phyloP scores from a whole-genome alignment of 2,329 filamentous ascomycete genomes.

The Hypoxylon sp. region DNA sequence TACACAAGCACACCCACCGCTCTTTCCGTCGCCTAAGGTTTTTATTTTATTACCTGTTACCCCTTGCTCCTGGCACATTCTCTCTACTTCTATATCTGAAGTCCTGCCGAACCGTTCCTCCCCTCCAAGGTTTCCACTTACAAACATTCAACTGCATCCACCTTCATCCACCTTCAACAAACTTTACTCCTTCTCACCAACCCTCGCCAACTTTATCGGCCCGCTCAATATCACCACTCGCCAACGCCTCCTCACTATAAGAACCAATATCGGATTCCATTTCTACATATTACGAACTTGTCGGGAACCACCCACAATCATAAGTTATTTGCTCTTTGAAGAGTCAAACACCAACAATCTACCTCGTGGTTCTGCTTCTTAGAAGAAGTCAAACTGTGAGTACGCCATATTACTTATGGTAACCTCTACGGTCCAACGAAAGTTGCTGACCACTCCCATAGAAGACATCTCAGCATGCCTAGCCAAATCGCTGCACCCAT shows the following conservation, averaged over 20 bases:
- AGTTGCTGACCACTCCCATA: constrained; percentile 27
- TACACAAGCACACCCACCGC: constrained; percentile 46
- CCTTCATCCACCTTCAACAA: constrained; percentile 18
- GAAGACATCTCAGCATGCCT: constrained; percentile 58
- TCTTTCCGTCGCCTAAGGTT: constrained; percentile 48
- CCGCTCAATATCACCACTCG: constrained; percentile 5
- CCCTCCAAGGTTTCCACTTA: constrained; percentile 8
- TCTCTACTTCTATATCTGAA: constrained; percentile 31
- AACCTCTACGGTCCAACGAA: background rate
- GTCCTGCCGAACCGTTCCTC: constrained; percentile 12
- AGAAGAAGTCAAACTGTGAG: constrained; percentile 20
- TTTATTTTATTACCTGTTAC: constrained; percentile 18
- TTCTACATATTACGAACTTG: constrained; percentile 32
- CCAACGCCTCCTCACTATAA: background rate
- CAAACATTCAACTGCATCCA: constrained; percentile 8
- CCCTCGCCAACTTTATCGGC: constrained; percentile 8
- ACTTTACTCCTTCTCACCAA: constrained; percentile 18
- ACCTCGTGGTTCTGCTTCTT: constrained; percentile 1
- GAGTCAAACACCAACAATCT: constrained; percentile 3
- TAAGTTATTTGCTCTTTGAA: constrained; percentile 23
- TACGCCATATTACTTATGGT: constrained; percentile 6
- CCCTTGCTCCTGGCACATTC: constrained; percentile 25
- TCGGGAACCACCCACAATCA: constrained; percentile 25
- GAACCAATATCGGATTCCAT: constrained; percentile 15
- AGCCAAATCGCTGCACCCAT: constrained; percentile 63